phyloP scores from a whole-genome alignment of 2,329 filamentous ascomycete species.

The Penicillium sp. region DNA sequence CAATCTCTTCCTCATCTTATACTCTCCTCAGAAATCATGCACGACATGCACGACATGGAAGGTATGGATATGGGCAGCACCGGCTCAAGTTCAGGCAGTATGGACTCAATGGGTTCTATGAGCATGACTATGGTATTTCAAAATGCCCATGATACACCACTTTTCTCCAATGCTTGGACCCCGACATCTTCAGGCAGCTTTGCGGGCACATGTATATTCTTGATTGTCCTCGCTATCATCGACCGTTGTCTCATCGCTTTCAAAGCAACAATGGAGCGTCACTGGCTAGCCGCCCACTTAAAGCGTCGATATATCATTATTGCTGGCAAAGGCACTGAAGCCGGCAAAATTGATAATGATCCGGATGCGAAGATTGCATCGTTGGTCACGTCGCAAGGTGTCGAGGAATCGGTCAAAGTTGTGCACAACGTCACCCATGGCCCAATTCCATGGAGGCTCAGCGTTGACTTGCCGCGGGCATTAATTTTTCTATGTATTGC shows the following conservation, averaged over 20 bases:
- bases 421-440: conserved; percentile 57
- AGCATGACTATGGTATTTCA: conserved; percentile 50
- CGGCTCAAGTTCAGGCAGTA: conserved; percentile 1
- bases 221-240: conserved; percentile 70
- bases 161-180: conserved; percentile 71
- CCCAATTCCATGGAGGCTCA: conserved; percentile 73
- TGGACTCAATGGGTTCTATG: conserved; percentile 1
- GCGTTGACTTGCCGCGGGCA: conserved; percentile 73
- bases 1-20: background rate
- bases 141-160: conserved; percentile 59
- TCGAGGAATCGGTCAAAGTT: conserved; percentile 77
- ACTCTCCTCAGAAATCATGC: background rate
- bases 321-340: conserved; percentile 60
- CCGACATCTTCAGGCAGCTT: conserved; percentile 69
- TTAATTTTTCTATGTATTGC: conserved; percentile 67
- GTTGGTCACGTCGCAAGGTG: conserved; percentile 69
- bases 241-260: conserved; percentile 70
- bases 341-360: conserved; percentile 60
- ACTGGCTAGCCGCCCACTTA: conserved; percentile 70
- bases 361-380: conserved; percentile 63
- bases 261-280: conserved; percentile 59
- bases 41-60: conserved; percentile 9
- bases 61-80: conserved; percentile 12
- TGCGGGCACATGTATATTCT: conserved; percentile 87
- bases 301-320: conserved; percentile 75